Evolutionary conservation across 495 filamentous ascomycete species (phyloP).

Genomic region (Bacidia gigantensis): DNA sequence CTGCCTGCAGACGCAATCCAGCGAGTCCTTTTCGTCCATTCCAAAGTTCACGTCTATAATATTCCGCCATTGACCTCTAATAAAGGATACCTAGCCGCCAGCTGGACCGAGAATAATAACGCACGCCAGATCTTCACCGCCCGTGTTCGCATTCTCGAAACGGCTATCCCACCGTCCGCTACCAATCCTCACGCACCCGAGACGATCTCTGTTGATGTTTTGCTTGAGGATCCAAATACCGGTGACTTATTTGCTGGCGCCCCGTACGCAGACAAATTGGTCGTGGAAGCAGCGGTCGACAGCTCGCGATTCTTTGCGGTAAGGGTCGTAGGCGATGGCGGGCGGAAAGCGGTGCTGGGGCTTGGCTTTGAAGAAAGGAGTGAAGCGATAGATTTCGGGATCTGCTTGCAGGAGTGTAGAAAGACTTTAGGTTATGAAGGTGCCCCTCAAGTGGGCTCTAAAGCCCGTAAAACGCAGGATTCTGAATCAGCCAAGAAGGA

Average conservation of each 20-base stretch:
- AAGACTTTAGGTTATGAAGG: constrained; percentile 37
- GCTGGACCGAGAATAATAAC: constrained; percentile 59
- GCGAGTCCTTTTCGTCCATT: constrained; percentile 58
- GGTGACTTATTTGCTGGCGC: constrained; percentile 69
- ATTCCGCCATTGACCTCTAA: constrained; percentile 59
- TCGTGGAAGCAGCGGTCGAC: constrained; percentile 61
- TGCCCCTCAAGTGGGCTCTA: constrained; percentile 9
- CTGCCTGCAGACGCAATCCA: constrained; percentile 55
- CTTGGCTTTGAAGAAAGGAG: constrained; percentile 74
- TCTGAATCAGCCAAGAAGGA: constrained; percentile 43
- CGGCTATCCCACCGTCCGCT: constrained; percentile 31
- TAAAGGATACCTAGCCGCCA: constrained; percentile 57
- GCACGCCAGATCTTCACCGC: constrained; percentile 66
- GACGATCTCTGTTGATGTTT: constrained; percentile 51
- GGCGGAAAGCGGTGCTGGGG: constrained; percentile 60
- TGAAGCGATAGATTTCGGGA: constrained; percentile 69
- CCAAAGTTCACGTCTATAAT: constrained; percentile 62
- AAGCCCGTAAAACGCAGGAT: constrained; percentile 16
- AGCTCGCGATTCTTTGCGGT: constrained; percentile 68
- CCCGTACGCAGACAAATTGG: constrained; percentile 44
- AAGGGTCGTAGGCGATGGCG: constrained; percentile 53
- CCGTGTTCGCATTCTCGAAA: constrained; percentile 66
- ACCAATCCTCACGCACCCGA: constrained; percentile 23
- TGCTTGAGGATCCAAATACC: constrained; percentile 56
- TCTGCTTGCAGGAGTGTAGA: constrained; percentile 61